Base-by-base conservation (phyloP, 2,329 filamentous ascomycete genomes). In the Sporothrix variecibatus region DNA sequence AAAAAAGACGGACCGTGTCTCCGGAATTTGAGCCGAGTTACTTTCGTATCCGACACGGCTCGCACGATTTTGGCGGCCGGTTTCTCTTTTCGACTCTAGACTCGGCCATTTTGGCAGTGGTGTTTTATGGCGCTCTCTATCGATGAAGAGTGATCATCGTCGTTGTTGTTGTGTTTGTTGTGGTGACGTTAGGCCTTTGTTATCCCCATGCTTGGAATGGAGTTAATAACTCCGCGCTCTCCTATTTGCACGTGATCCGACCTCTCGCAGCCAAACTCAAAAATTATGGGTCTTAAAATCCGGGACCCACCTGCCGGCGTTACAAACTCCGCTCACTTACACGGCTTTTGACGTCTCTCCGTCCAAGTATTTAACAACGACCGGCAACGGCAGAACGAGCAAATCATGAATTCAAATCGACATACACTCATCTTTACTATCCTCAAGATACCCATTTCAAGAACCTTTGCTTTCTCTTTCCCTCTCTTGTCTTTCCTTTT, bases 41-140 rank as follows among this genome's bases (percentile, higher is more conserved):
- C 81, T 82, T 82, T 68, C 81, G 79, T 4, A 76, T 74, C 15
- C 81, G 79, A 67, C 81, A 82, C 2, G 78, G 79, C 74, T 82
- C 80, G 49, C 81, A 82, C 0, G 81, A 82, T 17, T 80, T 78
- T 2, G 81, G 81, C 8, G 79, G 80, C 7, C 81, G 75, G 23
- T 81, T 81, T 4, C 81, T 77, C 72, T 82, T 82, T 68, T 82
- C 81, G 2, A 79, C 68, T 31, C 76, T 80, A 2, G 53, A n/a
- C 6, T 75, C 70, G 2, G 11, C 38, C 70, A 70, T 72, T 4
- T 17, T 71, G 26, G 7, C 11, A 8, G 17, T 46, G 1, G 38
- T 20, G 15, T 34, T 9, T 12, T 20, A 1, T n/a, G 64, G 9
- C 28, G 11, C 28, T 56, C 12, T 11, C 3, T 11, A 23, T 28